Conservation (phyloP, 352 stramenopile genomes). For the Globisporangium nagaii region DNA sequence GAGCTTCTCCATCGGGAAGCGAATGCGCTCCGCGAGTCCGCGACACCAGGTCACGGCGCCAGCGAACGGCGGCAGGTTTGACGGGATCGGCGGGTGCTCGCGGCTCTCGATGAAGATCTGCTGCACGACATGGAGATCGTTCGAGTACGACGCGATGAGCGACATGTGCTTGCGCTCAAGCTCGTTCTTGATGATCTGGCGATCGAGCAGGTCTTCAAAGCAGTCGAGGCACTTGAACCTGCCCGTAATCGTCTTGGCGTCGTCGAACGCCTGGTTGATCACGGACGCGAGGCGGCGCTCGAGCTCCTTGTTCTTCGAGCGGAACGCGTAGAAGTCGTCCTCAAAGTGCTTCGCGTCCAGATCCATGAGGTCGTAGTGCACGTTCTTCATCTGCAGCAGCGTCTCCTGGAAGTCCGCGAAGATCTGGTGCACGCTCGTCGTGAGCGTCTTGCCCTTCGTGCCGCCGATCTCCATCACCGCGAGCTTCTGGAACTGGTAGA, state of each 20-base stretch:
- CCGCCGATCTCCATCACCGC: conserved; percentile 87
- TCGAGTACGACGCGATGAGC: conserved; percentile 74
- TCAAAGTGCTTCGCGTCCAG: conserved; percentile 89
- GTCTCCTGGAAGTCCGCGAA: conserved; percentile 83
- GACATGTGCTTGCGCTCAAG: conserved; percentile 83
- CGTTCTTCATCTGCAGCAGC: conserved; percentile 62
- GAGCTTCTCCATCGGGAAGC: conserved; percentile 87
- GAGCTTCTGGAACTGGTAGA: conserved; percentile 87
- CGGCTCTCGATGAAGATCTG: conserved; percentile 88
- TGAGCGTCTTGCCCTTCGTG: conserved; percentile 91
- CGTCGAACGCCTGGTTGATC: conserved; percentile 90
- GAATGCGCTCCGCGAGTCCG: conserved; percentile 81
- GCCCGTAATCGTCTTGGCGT: conserved; percentile 83
- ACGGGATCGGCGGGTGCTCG: conserved; percentile 80
- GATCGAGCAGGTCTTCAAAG: conserved; percentile 86
- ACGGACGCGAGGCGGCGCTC: conserved; percentile 84
- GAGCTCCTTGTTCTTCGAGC: conserved; percentile 84
- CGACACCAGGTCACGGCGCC: conserved; percentile 89
- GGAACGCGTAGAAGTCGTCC: conserved; percentile 89
- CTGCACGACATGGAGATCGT: conserved; percentile 81
- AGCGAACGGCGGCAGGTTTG: conserved; percentile 87
- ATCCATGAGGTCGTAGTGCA: conserved; percentile 88
- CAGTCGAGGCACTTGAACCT: conserved; percentile 91
- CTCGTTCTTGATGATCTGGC: conserved; percentile 85
- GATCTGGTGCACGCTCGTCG: conserved; percentile 87